phyloP scores from a whole-genome alignment of 2,329 filamentous ascomycete genomes.

The Claviceps sp. region DNA sequence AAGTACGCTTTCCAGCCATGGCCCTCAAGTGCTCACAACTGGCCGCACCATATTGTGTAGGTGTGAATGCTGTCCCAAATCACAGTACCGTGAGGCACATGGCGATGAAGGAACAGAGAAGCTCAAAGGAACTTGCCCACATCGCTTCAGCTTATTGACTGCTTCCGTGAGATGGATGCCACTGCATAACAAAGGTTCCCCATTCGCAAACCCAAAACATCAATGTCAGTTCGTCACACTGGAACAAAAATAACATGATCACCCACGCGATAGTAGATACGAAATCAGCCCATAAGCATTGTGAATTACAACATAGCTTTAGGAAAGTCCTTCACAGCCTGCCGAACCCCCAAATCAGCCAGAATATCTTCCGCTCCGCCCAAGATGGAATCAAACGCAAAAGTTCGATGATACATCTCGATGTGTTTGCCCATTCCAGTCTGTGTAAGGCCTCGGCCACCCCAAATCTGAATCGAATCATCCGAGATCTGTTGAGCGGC shows the following conservation, averaged over 20 bases:
- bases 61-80: no score
- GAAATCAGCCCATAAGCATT: neutral
- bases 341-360: slow-evolving; percentile 66
- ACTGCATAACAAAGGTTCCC: no score
- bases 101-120: no score
- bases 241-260: neutral
- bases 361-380: slow-evolving; percentile 77
- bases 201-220: no score
- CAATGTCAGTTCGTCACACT: neutral
- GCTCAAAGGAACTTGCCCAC: no score
- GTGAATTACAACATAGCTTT: slow-evolving; percentile 59
- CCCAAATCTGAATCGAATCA: slow-evolving; percentile 75
- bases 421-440: slow-evolving; percentile 71
- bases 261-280: neutral
- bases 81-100: no score
- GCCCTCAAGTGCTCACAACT: no score
- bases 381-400: slow-evolving; percentile 69
- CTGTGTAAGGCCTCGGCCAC: slow-evolving; percentile 67
- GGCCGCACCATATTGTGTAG: no score
- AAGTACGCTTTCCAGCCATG: no score
- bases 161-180: no score
- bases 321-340: slow-evolving; percentile 74
- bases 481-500: slow-evolving; percentile 74
- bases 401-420: slow-evolving; percentile 73
- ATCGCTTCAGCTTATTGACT: no score